Evolutionary conservation across 2,329 filamentous ascomycete species (phyloP).

Genomic region (Chaetomium sp.): DNA sequence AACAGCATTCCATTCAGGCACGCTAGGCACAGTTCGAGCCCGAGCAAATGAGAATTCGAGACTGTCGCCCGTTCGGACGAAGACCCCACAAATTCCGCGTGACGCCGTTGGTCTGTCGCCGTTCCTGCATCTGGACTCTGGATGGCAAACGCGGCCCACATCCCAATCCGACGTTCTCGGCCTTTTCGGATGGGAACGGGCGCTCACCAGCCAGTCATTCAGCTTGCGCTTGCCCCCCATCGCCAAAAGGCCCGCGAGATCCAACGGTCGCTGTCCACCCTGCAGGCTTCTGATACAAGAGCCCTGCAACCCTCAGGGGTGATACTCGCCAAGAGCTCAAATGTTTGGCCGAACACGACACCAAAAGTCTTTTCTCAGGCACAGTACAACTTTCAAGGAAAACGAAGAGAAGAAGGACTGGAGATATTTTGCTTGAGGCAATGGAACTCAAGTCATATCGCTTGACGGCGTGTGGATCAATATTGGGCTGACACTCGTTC

Average conservation of each 20-base stretch:
- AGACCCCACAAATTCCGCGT: not conserved
- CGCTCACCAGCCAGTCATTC: not conserved
- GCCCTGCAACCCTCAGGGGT: not conserved
- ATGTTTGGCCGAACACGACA: not conserved
- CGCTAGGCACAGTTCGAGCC: not conserved
- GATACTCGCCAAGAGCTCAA: too few species aligned
- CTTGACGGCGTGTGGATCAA: not conserved
- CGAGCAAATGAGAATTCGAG: not conserved
- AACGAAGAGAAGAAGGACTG: not conserved
- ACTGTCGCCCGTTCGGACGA: not conserved
- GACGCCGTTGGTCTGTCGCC: conserved; percentile 1
- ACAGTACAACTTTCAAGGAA: not conserved
- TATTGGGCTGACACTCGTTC: not conserved
- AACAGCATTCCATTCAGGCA: not conserved
- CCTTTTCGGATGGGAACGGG: not conserved
- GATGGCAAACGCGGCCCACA: not conserved
- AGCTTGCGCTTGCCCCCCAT: not conserved
- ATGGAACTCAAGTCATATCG: too few species aligned
- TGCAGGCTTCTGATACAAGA: not conserved
- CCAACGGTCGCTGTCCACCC: not conserved
- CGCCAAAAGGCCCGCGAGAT: not conserved
- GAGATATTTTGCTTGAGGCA: not conserved
- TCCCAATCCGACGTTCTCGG: not conserved
- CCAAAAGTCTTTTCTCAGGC: not conserved
- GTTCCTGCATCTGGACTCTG: conserved; percentile 12